phyloP scores from a whole-genome alignment of 2,329 filamentous ascomycete genomes.

The Penicillium sp. region DNA sequence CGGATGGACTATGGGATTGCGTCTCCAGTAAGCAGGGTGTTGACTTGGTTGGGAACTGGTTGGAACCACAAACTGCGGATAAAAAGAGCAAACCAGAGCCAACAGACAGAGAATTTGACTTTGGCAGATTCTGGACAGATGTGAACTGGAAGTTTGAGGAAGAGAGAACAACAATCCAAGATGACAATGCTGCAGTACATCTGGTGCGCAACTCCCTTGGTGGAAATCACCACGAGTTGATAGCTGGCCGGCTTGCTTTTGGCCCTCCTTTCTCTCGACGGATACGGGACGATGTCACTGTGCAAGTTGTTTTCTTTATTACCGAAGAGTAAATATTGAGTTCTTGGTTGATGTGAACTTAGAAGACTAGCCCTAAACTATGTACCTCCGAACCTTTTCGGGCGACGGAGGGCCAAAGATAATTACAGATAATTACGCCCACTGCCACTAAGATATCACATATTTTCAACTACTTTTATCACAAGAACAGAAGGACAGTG shows the following conservation, averaged over 20 bases:
- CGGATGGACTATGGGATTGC: constrained; percentile 65
- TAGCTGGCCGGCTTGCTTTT: constrained; percentile 29
- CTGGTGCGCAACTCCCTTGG: constrained; percentile 53
- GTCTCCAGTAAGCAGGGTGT: constrained; percentile 59
- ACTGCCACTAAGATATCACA: background rate
- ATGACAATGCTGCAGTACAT: constrained; percentile 53
- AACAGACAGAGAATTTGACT: constrained; percentile 19
- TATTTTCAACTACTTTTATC: background rate
- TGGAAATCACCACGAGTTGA: constrained; percentile 40
- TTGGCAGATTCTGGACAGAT: constrained; percentile 18
- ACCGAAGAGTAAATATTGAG: background rate
- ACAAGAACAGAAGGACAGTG: background rate
- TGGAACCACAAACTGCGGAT: constrained; percentile 37
- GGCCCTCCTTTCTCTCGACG: constrained; percentile 29
- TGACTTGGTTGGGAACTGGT: constrained; percentile 56
- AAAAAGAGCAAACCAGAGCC: constrained; percentile 27
- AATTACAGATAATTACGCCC: background rate
- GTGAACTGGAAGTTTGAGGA: constrained; percentile 33
- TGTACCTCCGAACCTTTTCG: background rate
- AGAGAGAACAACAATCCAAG: constrained; percentile 49
- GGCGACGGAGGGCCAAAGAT: background rate
- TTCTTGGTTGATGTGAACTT: background rate
- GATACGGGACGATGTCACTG: constrained; percentile 51
- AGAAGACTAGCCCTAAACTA: background rate
- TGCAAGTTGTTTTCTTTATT: constrained; percentile 47